Conservation (phyloP, 1,284 basidiomycete species). For the Hortiboletus rubellus region DNA sequence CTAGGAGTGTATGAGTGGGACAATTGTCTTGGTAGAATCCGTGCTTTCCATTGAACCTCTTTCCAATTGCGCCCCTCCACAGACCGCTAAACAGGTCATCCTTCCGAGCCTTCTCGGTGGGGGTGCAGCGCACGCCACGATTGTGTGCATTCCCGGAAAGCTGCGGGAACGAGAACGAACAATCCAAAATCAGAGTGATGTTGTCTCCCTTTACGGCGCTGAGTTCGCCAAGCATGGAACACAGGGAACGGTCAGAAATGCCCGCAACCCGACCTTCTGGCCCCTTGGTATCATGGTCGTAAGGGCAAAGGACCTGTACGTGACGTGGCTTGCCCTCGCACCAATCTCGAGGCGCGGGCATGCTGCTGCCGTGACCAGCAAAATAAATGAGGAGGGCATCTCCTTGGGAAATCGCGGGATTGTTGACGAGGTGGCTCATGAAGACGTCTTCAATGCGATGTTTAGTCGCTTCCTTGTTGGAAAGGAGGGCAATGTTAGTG, state of each 20-base stretch:
- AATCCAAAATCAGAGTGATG: conserved; percentile 63
- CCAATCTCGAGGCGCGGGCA: conserved; percentile 58
- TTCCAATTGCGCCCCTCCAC: conserved; percentile 50
- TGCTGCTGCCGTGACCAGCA: conserved; percentile 62
- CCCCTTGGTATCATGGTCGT: conserved; percentile 56
- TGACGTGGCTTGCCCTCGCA: conserved; percentile 43
- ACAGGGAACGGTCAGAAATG: conserved; percentile 64
- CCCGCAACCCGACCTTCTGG: conserved; percentile 52
- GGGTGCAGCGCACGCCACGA: conserved; percentile 54
- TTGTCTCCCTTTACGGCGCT: conserved; percentile 60
- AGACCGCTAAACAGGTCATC: conserved; percentile 54
- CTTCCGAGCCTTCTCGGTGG: conserved; percentile 47
- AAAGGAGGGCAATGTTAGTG: conserved; percentile 55
- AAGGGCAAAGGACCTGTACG: conserved; percentile 61
- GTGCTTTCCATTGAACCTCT: conserved; percentile 36
- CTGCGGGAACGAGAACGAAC: conserved; percentile 54
- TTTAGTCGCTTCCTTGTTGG: conserved; percentile 60
- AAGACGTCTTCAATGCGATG: conserved; percentile 57
- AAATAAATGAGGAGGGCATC: conserved; percentile 69
- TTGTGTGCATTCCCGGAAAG: conserved; percentile 40
- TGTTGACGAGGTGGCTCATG: conserved; percentile 58
- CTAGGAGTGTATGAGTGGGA: conserved; percentile 51
- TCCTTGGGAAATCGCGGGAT: conserved; percentile 53
- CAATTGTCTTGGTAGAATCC: conserved; percentile 49
- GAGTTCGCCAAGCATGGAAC: conserved; percentile 57